Base-by-base conservation (phyloP, 345 rosid genomes). In the Acer negundo region DNA sequence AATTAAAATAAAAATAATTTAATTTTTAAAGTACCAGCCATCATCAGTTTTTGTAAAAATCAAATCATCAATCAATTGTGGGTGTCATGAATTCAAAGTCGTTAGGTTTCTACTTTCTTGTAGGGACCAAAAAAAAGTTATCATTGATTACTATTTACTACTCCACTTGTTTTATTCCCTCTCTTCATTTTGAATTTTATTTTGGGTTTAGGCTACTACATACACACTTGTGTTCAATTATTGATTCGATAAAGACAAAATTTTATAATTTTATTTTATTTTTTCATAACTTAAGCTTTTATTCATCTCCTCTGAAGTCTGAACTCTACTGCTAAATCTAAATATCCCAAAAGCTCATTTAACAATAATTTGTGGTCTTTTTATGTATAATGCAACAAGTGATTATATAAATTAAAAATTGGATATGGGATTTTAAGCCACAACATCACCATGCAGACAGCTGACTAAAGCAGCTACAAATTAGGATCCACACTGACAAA, bases 401-500 rank as follows among this genome's bases (percentile, higher is more conserved):
- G 76, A 16, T 38, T 38, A 72, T 23, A 69, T 24, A 68, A 73
- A 46, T 46, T 17, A 8, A 16, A 51, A 64, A 7, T 26, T 71
- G 7, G 56, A 53, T 20, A 28, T 35, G 68, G 28, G 17, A 62
- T 59, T 13, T 42, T 42, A 42, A 42, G 46, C 46, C 46, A 0
- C 7, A 42, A 46, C 10, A 46, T 46, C 2, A 13, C 49, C 49
- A 46, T 46, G 49, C 49, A 46, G 12, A 46, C 49, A 46, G 49
- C 12, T 46, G 49, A 17, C 35, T 22, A 23, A 28, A 70, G 42
- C 76, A 63, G 73, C 73, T 12, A 31, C 72, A 80, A 70, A 13
- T 8, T 80, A 64, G 76, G 73, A 71, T 75, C 79, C 73, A 24
- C 24, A 2, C 80, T 11, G 69, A 58, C 68, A 28, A 9, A 46